Conservation (phyloP, 345 rosid species). For the Eucalyptus camaldulensis region DNA sequence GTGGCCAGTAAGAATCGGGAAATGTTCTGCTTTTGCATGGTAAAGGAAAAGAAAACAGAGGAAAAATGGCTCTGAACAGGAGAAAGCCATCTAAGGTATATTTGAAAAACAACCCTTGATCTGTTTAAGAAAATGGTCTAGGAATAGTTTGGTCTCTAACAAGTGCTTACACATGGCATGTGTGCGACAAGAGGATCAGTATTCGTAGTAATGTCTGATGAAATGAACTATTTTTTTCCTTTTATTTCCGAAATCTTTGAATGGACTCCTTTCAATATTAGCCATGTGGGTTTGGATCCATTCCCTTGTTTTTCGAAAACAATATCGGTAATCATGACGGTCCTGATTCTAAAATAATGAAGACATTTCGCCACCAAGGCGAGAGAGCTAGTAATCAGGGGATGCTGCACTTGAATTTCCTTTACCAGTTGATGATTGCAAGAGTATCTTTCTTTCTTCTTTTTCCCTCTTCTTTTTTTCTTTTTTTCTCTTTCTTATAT, state of each 20-base stretch:
- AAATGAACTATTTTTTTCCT: not conserved
- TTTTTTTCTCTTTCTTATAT: not conserved
- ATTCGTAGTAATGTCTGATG: not conserved
- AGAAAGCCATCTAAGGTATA: constrained; percentile 15
- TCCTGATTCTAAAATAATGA: constrained; percentile 6
- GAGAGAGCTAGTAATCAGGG: not conserved
- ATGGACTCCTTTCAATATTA: not conserved
- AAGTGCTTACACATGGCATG: not conserved
- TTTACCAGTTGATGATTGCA: not conserved
- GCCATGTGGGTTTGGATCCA: constrained; percentile 16
- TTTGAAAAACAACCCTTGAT: not conserved
- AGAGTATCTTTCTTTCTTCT: not conserved
- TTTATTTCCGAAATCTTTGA: not conserved
- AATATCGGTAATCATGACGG: not conserved
- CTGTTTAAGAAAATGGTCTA: not conserved
- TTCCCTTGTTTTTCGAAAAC: constrained; percentile 3
- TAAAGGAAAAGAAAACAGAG: not conserved
- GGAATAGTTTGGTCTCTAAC: not conserved
- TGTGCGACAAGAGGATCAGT: not conserved
- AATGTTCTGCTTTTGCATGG: not conserved
- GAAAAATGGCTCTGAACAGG: not conserved
- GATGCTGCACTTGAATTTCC: not conserved
- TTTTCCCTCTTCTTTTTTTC: not conserved
- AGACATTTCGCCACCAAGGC: not conserved
- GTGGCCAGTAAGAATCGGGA: not conserved